phyloP scores from a whole-genome alignment of 345 rosid genomes.

The Rhizophora mangle region DNA sequence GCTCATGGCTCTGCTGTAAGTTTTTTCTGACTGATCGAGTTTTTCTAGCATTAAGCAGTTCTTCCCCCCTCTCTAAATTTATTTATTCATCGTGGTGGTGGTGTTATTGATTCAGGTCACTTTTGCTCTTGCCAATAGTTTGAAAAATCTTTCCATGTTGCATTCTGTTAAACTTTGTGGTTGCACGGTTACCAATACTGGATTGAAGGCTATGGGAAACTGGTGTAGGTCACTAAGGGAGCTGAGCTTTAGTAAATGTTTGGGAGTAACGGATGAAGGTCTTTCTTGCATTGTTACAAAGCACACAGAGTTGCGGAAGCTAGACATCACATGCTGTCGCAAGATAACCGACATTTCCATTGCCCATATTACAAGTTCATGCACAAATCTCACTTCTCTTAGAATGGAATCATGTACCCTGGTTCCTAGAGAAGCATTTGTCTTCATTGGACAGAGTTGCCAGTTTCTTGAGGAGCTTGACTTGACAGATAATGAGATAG shows the following conservation, averaged over 20 bases:
- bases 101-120: slow-evolving; percentile 45
- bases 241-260: slow-evolving; percentile 68
- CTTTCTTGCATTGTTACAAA: slow-evolving; percentile 46
- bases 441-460: slow-evolving; percentile 55
- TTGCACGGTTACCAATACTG: slow-evolving; percentile 44
- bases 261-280: slow-evolving; percentile 63
- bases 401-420: slow-evolving; percentile 66
- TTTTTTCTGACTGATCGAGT: neutral
- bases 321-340: slow-evolving; percentile 70
- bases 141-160: slow-evolving; percentile 44
- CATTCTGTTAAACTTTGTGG: slow-evolving; percentile 65
- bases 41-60: neutral
- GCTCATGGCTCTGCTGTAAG: slow-evolving; percentile 61
- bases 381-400: slow-evolving; percentile 44
- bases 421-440: slow-evolving; percentile 56
- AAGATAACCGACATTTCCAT: slow-evolving; percentile 58
- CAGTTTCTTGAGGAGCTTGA: slow-evolving; percentile 66
- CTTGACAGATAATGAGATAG: slow-evolving; percentile 67
- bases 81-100: slow-evolving; percentile 6
- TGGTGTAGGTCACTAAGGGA: slow-evolving; percentile 43
- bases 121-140: slow-evolving; percentile 42
- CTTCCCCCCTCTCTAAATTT: neutral
- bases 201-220: slow-evolving; percentile 51
- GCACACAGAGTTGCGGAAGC: slow-evolving; percentile 51
- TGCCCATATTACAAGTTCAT: slow-evolving; percentile 43